Conservation (phyloP, 2,329 filamentous ascomycete genomes). For the Onygenales sp. region DNA sequence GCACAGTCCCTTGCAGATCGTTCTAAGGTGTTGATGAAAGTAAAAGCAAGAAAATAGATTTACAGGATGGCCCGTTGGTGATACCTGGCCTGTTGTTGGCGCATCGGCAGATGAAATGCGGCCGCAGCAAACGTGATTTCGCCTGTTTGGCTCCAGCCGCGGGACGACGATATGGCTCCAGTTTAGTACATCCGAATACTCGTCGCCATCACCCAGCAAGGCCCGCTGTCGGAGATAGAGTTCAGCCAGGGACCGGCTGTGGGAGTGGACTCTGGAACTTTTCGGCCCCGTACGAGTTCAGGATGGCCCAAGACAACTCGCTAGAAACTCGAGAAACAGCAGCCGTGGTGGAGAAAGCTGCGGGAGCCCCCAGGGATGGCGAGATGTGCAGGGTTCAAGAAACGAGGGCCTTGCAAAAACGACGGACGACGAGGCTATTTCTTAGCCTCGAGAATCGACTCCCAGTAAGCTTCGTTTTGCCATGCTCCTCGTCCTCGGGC, state of each 20-base stretch:
- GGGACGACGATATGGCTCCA: neutral
- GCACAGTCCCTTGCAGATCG: neutral
- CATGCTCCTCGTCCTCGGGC: too few relatives aligned
- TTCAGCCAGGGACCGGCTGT: neutral
- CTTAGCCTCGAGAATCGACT: too few relatives aligned
- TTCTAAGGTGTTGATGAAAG: neutral
- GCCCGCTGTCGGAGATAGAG: neutral
- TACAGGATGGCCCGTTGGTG: neutral
- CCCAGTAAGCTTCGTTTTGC: too few relatives aligned
- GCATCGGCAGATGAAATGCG: constrained; percentile 1
- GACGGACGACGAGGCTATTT: too few relatives aligned
- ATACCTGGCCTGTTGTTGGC: neutral
- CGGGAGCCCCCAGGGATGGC: neutral
- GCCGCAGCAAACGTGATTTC: neutral
- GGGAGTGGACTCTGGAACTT: neutral
- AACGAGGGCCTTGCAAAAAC: too few relatives aligned
- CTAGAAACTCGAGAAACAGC: too few relatives aligned
- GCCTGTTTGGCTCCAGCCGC: neutral
- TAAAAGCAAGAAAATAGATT: neutral
- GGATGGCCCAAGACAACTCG: neutral
- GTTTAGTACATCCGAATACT: neutral
- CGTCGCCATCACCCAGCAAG: neutral
- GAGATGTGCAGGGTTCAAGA: too few relatives aligned
- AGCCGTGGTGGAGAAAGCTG: neutral
- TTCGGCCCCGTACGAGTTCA: neutral